A percentile compares a stretch with the other conserved stretches of the same genome.
phyloP scores from a whole-genome alignment of 306 rosid genomes.

The Cucurbita maxima region DNA sequence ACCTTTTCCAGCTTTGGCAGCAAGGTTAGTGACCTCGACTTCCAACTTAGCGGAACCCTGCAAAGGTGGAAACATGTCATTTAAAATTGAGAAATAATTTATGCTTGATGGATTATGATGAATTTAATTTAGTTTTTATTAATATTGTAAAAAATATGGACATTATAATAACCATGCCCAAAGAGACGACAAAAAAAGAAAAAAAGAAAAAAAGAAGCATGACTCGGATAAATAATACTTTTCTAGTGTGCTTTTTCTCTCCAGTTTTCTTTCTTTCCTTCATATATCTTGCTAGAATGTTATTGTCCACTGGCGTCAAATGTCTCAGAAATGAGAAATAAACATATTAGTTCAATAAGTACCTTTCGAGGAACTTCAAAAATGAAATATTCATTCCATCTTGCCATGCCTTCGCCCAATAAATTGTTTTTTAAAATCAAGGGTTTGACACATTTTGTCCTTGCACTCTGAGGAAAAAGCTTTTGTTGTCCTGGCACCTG shows the following conservation, averaged over 20 bases:
- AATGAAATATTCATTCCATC: conserved; percentile 91
- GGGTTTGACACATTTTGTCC: conserved; percentile 93
- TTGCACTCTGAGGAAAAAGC: conserved; percentile 97
- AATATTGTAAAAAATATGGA: no score
- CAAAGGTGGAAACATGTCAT: conserved; percentile 3
- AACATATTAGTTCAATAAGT: neutral
- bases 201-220: no score
- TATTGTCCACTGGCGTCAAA: no score
- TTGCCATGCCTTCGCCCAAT: conserved; percentile 48
- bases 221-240: no score
- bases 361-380: conserved; percentile 92
- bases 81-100: neutral
- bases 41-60: conserved; percentile 88
- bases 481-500: conserved; percentile 85
- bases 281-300: no score
- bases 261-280: no score
- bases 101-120: no score
- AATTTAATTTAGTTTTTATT: no score
- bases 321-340: no score
- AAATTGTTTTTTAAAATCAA: conserved; percentile 23
- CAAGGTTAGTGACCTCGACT: conserved; percentile 89
- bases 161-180: no score
- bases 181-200: no score
- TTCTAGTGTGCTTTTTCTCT: no score
- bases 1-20: conserved; percentile 98